These are phyloP conservation scores for Cyberlindnera mississippiensis DNA, from an alignment of 805 yeast species.

Conservation along the genomic window DNA sequence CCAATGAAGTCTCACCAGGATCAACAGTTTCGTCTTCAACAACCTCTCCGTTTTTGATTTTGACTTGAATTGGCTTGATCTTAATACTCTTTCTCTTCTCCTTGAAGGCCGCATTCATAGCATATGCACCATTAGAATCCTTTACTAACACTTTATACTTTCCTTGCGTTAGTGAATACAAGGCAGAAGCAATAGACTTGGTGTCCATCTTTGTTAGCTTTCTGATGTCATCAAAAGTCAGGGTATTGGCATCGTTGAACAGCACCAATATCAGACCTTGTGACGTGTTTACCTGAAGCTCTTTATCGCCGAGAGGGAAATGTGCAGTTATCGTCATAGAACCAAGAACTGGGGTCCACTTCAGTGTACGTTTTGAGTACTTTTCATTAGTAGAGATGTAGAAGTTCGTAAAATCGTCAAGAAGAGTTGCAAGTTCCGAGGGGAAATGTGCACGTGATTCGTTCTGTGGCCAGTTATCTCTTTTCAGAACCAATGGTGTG, in stretches of 20 bases:
- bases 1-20: not conserved
- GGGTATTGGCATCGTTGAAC: constrained; percentile 17
- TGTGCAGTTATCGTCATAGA: constrained; percentile 18
- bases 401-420: constrained; percentile 12
- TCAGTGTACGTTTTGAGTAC: constrained; percentile 10
- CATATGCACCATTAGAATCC: constrained; percentile 1
- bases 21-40: constrained; percentile 10
- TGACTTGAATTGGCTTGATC: constrained; percentile 21
- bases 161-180: constrained; percentile 25
- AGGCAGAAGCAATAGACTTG: constrained; percentile 12
- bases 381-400: constrained; percentile 12
- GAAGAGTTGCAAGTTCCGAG: constrained; percentile 2
- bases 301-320: constrained; percentile 16
- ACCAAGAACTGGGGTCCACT: constrained; percentile 24
- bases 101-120: constrained; percentile 19
- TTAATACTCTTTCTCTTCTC: constrained; percentile 14
- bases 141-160: constrained; percentile 20
- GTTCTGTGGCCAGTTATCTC: constrained; percentile 20
- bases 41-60: constrained; percentile 14
- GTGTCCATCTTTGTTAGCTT: constrained; percentile 15
- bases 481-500: constrained; percentile 19
- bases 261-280: constrained; percentile 21
- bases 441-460: constrained; percentile 12
- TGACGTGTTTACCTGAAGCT: constrained; percentile 19
- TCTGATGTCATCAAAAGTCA: constrained; percentile 16